Base-by-base conservation (phyloP, 2,329 filamentous ascomycete genomes). In the Pseudogymnoascus sp. region DNA sequence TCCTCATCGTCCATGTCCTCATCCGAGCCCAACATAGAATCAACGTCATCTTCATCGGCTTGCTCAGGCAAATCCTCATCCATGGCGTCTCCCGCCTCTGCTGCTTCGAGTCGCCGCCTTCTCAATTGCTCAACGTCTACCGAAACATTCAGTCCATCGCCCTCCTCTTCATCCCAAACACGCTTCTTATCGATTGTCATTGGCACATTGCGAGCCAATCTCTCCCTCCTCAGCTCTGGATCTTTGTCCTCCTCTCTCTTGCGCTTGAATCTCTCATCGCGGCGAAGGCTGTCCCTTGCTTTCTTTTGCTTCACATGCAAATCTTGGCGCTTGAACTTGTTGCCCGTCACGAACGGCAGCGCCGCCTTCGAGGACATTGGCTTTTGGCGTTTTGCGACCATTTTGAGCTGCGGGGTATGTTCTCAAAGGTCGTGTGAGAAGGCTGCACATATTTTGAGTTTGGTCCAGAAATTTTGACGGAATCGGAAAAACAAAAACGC, bases 181-280 rank as follows among this genome's bases (percentile, higher is more conserved):
- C 94, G 85, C 78, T 96, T 96, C 68, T 86, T 84, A 68, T 97
- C 92, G 62, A 96, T 81, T 0, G 91, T 96, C 60, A 84, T 74
- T 0, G 94, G 89, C 43, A 91, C 82, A 76, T 96, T 96, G 66
- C 82, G 84, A 63, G 85, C 85, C 63, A 93, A 78, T 68, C 94
- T 84, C 66, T 88, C 83, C 64, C 84, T 84, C 67, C 85, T 85
- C 63, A 96, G 75, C 62, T 84, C 82, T 1, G 93, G 92, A 69
- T 97, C 85, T 73, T 88, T 89, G 65, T 87, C 83, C 75, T 99
- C 94, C 70, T 92, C 89, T 75, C 88, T 90, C 76, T 90, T 91
- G 63, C 90, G 82, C 57, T 83, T 83, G 72, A 91, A 88, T 64
- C 92, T 85, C 69, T 86, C 82, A 69, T 91, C 89, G 69, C 90